These are phyloP conservation scores for Epichloe typhina DNA, from an alignment of 2,329 filamentous ascomycete species.

Conservation along the genomic window DNA sequence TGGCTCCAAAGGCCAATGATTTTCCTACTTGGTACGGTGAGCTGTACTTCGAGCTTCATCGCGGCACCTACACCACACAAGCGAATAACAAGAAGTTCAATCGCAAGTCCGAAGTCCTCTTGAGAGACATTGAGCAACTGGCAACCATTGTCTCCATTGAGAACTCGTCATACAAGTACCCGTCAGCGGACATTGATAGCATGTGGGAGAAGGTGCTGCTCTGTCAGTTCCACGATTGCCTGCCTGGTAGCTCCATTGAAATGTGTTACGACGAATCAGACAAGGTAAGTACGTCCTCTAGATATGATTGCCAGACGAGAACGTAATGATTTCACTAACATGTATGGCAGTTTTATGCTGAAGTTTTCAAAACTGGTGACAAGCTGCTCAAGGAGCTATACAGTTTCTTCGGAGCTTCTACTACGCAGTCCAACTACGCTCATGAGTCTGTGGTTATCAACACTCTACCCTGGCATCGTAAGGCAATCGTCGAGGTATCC, in stretches of 20 bases:
- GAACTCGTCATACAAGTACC: conserved; percentile 67
- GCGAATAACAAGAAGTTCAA: conserved; percentile 97
- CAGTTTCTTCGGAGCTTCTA: conserved; percentile 49
- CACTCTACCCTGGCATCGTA: conserved; percentile 74
- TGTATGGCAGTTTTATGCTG: conserved; percentile 53
- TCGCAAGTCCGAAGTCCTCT: conserved; percentile 67
- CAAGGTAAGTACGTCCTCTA: conserved; percentile 33
- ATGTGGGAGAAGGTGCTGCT: conserved; percentile 92
- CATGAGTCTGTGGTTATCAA: conserved; percentile 55
- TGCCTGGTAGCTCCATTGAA: conserved; percentile 88
- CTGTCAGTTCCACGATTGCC: conserved; percentile 95
- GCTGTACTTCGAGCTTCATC: conserved; percentile 93
- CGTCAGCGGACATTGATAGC: conserved; percentile 81
- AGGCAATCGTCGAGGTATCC: conserved; percentile 56
- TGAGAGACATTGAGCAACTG: conserved; percentile 79
- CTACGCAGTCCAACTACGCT: conserved; percentile 25
- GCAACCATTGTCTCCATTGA: conserved; percentile 74
- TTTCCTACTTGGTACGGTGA: conserved; percentile 97
- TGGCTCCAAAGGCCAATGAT: conserved; percentile 66
- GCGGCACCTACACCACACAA: conserved; percentile 94
- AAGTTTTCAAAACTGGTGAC: conserved; percentile 67
- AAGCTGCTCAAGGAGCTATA: conserved; percentile 59
- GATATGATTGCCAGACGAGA: background rate
- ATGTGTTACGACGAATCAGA: conserved; percentile 98
- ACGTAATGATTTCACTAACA: conserved; percentile 11